Percentiles rank a stretch among this genome's conserved stretches.
phyloP scores from a whole-genome alignment of 2,329 filamentous ascomycete genomes.

The Fusarium sp. region DNA sequence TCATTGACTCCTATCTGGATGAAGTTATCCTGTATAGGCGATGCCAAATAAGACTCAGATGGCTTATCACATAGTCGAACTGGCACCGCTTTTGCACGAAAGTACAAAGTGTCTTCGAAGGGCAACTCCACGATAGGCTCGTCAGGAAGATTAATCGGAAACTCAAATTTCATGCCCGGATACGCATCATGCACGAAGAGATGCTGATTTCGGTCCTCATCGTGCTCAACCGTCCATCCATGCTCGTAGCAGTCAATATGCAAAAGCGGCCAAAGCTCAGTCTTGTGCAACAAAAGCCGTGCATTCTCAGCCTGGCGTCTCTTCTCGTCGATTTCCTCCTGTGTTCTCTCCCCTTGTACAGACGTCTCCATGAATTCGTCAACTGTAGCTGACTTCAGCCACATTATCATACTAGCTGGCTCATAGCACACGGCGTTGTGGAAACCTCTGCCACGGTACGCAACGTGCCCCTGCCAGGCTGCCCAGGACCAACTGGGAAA shows the following conservation, averaged over 20 bases:
- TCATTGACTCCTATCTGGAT: conserved; percentile 16
- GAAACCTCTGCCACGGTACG: conserved; percentile 9
- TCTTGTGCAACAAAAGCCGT: background rate
- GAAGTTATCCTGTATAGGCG: background rate
- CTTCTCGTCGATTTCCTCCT: conserved; percentile 5
- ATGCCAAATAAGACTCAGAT: background rate
- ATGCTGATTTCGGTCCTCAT: conserved; percentile 3
- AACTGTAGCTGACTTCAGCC: background rate
- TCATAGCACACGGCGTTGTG: conserved; percentile 9
- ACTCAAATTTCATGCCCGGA: background rate
- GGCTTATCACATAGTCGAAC: background rate
- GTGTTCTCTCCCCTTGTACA: background rate
- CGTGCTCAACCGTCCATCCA: conserved; percentile 1
- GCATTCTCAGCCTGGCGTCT: background rate
- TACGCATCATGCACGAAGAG: conserved; percentile 4
- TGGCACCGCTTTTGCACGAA: background rate
- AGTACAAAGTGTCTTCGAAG: background rate
- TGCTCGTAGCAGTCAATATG: conserved; percentile 5
- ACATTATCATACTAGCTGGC: background rate
- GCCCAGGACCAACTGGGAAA: conserved; percentile 25
- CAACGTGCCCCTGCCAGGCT: conserved; percentile 15
- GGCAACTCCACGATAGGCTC: conserved; percentile 3
- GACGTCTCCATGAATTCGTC: background rate
- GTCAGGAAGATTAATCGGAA: conserved; percentile 4
- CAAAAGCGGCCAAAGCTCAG: background rate